Evolutionary conservation across 345 rosid species (phyloP).

Genomic region (Brassica carinata): DNA sequence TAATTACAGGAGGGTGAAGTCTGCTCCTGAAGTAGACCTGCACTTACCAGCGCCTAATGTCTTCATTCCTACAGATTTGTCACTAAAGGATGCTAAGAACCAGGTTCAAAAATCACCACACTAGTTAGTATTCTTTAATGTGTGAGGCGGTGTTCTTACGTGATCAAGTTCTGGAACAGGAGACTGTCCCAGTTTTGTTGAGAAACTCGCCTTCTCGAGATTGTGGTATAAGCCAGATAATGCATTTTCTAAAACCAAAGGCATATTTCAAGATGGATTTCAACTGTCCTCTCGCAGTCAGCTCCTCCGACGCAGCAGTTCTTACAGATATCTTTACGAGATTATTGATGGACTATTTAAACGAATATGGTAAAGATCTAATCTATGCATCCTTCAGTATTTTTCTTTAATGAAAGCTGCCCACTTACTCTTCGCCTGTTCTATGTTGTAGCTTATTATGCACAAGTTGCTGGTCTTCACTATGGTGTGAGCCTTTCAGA

Average conservation of each 20-base stretch:
- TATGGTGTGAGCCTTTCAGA: constrained; percentile 56
- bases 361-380: constrained; percentile 81
- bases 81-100: constrained; percentile 59
- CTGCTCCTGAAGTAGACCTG: constrained; percentile 64
- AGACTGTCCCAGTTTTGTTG: constrained; percentile 56
- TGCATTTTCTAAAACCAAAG: constrained; percentile 77
- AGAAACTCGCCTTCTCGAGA: constrained; percentile 65
- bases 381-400: neutral
- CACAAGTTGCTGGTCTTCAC: constrained; percentile 85
- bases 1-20: constrained; percentile 74
- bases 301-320: constrained; percentile 78
- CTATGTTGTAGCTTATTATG: constrained; percentile 78
- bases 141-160: constrained; percentile 22
- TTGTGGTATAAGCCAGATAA: constrained; percentile 94
- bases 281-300: constrained; percentile 71
- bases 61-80: constrained; percentile 84
- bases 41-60: constrained; percentile 73
- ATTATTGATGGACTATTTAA: constrained; percentile 84
- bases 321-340: constrained; percentile 70
- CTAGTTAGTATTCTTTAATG: neutral
- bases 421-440: constrained; percentile 15
- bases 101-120: constrained; percentile 50
- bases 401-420: neutral
- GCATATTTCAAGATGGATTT: constrained; percentile 81
- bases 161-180: constrained; percentile 51